phyloP scores from a whole-genome alignment of 306 rosid species.

The Vachellia pachyceras region DNA sequence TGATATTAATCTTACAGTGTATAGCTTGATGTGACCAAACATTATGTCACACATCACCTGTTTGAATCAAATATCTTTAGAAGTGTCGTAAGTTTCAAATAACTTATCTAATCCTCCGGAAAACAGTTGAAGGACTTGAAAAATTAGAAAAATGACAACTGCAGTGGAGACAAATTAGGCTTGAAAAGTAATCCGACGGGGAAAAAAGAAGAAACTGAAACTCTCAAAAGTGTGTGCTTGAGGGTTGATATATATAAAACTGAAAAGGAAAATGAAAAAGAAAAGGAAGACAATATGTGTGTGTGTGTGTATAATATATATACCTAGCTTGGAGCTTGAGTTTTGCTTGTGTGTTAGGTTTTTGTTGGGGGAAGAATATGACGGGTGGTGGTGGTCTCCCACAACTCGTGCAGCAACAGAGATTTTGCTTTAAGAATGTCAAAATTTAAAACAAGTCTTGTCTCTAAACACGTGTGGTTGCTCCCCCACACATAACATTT shows the following conservation, averaged over 20 bases:
- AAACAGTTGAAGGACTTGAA: not conserved
- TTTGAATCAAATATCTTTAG: not conserved
- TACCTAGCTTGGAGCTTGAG: not conserved
- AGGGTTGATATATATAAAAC: not conserved
- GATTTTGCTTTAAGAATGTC: slow-evolving; percentile 12
- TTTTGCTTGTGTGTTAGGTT: slow-evolving; percentile 1
- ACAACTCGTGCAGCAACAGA: slow-evolving; percentile 6
- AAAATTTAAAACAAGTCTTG: not conserved
- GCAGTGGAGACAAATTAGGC: not conserved
- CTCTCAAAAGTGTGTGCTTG: not conserved
- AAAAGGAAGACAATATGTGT: not conserved
- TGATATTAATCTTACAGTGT: not conserved
- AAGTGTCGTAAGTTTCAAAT: not conserved
- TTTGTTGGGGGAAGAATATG: not conserved
- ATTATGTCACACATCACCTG: not conserved
- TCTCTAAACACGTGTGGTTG: slow-evolving; percentile 17
- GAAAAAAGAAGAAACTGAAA: not conserved
- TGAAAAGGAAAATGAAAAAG: not conserved
- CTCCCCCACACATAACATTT: not conserved
- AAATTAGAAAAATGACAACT: not conserved
- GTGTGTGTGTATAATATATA: not conserved
- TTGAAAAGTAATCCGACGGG: not conserved
- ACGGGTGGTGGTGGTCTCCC: not conserved
- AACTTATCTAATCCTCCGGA: not conserved
- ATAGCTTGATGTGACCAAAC: not conserved